phyloP scores from a whole-genome alignment of 331 rosid species.

The Acacia concinna region DNA sequence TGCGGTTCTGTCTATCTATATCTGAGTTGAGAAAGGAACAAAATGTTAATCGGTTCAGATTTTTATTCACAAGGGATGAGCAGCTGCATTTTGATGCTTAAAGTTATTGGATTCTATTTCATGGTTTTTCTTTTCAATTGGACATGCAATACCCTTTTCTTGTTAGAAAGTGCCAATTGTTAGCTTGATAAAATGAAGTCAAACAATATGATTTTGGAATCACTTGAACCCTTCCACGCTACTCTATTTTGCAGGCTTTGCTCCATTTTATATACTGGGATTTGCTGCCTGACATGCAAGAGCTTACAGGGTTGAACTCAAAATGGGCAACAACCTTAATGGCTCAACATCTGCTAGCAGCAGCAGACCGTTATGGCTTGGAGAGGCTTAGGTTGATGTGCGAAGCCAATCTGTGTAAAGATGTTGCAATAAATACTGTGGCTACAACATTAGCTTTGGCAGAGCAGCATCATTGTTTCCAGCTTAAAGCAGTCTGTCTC shows the following conservation, averaged over 20 bases:
- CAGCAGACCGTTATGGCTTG: constrained; percentile 78
- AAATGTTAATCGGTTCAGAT: background rate
- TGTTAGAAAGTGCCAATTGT: constrained; percentile 5
- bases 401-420: constrained; percentile 66
- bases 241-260: constrained; percentile 57
- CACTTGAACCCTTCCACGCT: constrained; percentile 9
- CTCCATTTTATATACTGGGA: constrained; percentile 90
- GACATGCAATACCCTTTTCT: background rate
- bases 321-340: constrained; percentile 72
- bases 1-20: background rate
- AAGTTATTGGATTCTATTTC: background rate
- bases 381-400: constrained; percentile 76
- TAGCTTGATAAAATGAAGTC: constrained; percentile 15
- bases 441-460: constrained; percentile 90
- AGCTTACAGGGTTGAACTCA: constrained; percentile 64
- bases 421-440: constrained; percentile 74
- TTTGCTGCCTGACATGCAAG: constrained; percentile 68
- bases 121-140: background rate
- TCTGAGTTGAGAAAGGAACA: constrained; percentile 4
- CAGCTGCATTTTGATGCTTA: background rate
- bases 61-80: background rate
- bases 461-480: constrained; percentile 90
- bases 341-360: constrained; percentile 91
- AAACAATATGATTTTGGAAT: constrained; percentile 26
- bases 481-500: constrained; percentile 85